A percentile compares a stretch with the other conserved stretches of the same genome.
These are phyloP conservation scores for Chromera velia DNA, from an alignment of 73 alveolate genomes.

Conservation along the genomic window DNA sequence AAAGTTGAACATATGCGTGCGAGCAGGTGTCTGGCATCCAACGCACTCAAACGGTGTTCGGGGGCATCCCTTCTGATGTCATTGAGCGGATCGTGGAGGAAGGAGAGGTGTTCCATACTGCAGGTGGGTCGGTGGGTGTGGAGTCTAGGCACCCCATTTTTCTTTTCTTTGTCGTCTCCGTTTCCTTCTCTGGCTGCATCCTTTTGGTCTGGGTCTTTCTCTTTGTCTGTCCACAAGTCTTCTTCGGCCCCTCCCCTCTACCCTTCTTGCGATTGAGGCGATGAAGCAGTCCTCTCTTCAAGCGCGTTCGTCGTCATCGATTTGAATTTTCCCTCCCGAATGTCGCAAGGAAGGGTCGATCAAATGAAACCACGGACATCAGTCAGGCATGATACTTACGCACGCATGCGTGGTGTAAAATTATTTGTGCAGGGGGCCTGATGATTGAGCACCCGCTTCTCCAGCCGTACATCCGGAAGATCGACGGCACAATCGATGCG, in stretches of 20 bases:
- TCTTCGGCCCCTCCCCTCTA: neutral
- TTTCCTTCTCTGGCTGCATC: neutral
- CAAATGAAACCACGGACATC: too few species aligned
- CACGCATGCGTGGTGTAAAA: too few species aligned
- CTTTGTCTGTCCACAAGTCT: neutral
- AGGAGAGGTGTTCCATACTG: neutral
- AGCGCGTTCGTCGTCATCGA: too few species aligned
- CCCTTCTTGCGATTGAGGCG: neutral
- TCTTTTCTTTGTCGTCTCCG: neutral
- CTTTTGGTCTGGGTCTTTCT: neutral
- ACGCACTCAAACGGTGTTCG: neutral
- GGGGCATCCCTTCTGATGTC: neutral
- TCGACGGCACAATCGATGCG: neutral
- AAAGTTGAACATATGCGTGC: neutral
- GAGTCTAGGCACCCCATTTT: neutral
- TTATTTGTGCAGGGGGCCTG: neutral
- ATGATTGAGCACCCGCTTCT: neutral
- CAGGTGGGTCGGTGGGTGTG: neutral
- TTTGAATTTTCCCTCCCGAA: too few species aligned
- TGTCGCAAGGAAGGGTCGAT: too few species aligned
- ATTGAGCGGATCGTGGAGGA: neutral
- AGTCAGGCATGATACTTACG: too few species aligned
- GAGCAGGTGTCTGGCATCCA: neutral
- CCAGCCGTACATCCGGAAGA: neutral
- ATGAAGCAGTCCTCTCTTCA: too few species aligned